phyloP scores from a whole-genome alignment of 2,329 filamentous ascomycete genomes.

The Pseudocercospora eumusae region DNA sequence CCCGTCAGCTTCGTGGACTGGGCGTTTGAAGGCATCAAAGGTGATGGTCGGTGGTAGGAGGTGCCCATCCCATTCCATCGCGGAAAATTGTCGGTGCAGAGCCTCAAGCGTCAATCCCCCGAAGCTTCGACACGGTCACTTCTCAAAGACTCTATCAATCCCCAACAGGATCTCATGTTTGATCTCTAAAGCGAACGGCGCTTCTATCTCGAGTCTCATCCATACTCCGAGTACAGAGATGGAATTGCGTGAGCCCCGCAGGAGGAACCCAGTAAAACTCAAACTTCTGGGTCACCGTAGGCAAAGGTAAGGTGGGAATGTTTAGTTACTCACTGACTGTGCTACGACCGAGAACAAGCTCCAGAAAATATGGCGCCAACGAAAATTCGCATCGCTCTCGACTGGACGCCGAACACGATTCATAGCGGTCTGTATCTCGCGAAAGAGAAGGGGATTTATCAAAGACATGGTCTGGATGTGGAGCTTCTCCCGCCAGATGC shows the following conservation, averaged over 20 bases:
- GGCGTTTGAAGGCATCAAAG: not conserved
- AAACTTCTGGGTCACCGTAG: not conserved
- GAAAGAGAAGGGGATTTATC: slow-evolving; percentile 30
- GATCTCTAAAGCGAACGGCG: not conserved
- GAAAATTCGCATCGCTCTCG: slow-evolving; percentile 36
- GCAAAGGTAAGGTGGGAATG: not conserved
- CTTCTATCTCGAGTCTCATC: not conserved
- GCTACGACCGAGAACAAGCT: not conserved
- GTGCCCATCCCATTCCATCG: not conserved
- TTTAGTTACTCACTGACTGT: not conserved
- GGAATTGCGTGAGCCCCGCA: too few relatives aligned
- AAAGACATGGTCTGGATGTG: slow-evolving; percentile 30
- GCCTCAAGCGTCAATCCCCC: not conserved
- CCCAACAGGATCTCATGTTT: too few relatives aligned
- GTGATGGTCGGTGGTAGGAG: not conserved
- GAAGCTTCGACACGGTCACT: not conserved
- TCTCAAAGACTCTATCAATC: too few relatives aligned
- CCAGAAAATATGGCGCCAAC: slow-evolving; percentile 23
- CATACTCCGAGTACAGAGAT: not conserved
- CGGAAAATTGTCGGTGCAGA: not conserved
- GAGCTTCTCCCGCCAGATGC: slow-evolving; percentile 35
- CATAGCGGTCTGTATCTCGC: slow-evolving; percentile 39
- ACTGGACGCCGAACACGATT: slow-evolving; percentile 42
- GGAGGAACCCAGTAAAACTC: too few relatives aligned
- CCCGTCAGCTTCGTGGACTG: not conserved